Base-by-base conservation (phyloP, 371 early-diverging fungal species). In the Lichtheimia ornata region DNA sequence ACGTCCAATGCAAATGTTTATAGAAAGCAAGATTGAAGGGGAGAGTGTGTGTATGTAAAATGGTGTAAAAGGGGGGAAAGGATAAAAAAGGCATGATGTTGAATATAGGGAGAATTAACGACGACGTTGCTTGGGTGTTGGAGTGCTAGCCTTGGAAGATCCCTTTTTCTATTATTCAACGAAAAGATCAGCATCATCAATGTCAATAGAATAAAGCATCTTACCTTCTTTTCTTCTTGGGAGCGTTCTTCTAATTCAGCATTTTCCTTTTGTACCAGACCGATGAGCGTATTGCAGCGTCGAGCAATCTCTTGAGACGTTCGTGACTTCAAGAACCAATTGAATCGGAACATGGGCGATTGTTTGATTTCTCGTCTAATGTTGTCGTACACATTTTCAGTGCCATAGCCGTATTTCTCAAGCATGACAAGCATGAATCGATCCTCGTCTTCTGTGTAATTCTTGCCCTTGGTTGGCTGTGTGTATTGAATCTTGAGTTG, bases 271-370 rank as follows among this genome's bases (percentile, higher is more conserved):
- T 83, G 83, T 52, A 90, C 72, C 49, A 86, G 76, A 64, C 78
- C 80, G 62, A 94, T 84, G 51, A 94, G 73, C 7, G 91, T 91
- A 54, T 88, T 85, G 63, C 93, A 93, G n/a, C 94, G 87, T 51
- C 94, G 72, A 45, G 84, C 84, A 35, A 94, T 78, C 63, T 94
- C 94, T 58, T 83, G 79, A 1, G 94, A 78, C 18, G 96, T 96
- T 61, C 98, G 84, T 30, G 96, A 94, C 72, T 96, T 96, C 61
- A 97, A 81, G 79, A 96, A 98, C 97, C 97, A 98, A 72, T 97
- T 94, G 64, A 98, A 98, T 44, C 95, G 82, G 84, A 98, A 97
- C 50, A 93, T 67, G 11, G 93, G 89, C 15, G 88, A 86, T 61
- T 83, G 79, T 45, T 91, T 91, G 59, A 98, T 85, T 61, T 96